Base-by-base conservation (phyloP, 768 basidiomycete genomes). In the Leucocoprinus birnbaumii region DNA sequence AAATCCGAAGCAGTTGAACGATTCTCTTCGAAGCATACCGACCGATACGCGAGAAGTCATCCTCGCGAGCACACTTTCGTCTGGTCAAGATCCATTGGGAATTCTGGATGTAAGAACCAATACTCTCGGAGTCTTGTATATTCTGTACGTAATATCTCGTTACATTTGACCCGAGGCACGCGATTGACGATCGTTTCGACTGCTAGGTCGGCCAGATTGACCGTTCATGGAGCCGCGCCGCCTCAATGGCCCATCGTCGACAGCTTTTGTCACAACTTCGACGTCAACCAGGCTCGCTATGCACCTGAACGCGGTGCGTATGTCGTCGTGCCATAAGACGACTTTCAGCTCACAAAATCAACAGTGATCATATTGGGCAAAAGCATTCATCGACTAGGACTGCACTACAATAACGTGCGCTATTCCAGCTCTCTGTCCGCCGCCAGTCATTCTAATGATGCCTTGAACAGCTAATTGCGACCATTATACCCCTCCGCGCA, bases 71-170 rank as follows among this genome's bases (percentile, higher is more conserved):
- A 57, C 74, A 10, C 63, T 89, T 6, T 65, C 78, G 0, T 75
- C 77, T 45, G 88, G 85, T 3, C 80, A 84, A 59, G 90, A 93
- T 66, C 91, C 91, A 8, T 63, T 93, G 48, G 53, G 69, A 2
- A 65, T 86, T 8, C 68, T 93, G 34, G 78, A 86, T 62, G 67
- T 82, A 22, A 67, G 71, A 26, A 63, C 62, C 26, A 80, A 89
- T 64, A 86, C 88, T 1, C 66, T 92, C 2, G 86, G 83, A 0
- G 77, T 83, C 40, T 66, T 92, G 40, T 87, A 84, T 61, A 88
- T 93, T 42, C 65, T 93, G 90, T 91, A 60, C 70, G 87, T 74
- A 5, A 38, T 26, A 3, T 38, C 38, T 14, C 27, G 14, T 55
- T 27, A n/a, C 26, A 19, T 37, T 19, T 51, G 19, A 2, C 16